Base-by-base conservation (phyloP, 139 green algal genomes). In the Chlamydomonas sp. region DNA sequence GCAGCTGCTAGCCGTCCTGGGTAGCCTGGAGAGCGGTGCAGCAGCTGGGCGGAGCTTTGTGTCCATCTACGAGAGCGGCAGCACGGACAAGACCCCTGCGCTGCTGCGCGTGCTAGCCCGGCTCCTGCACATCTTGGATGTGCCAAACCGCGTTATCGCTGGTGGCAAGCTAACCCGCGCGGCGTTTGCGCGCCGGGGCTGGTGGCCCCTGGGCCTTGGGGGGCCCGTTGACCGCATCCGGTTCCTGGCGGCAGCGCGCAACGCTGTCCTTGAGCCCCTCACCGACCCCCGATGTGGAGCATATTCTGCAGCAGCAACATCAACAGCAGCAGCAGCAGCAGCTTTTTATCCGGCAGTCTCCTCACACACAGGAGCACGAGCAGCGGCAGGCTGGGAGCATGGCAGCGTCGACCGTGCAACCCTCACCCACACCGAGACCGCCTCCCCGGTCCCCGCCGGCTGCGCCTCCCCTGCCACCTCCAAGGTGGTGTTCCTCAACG, bases 401-500 rank as follows among this genome's bases (percentile, higher is more conserved):
- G 31, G 31, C 31, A 49, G 31, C 31, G 31, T 49, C 31, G 31
- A 49, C 31, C 31, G 31, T 49, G 31, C 31, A 49, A 49, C 31
- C 31, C 31, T 49, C 31, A 49, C 31, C 31, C 31, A 49, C 31
- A 49, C 31, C 31, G 31, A 49, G 31, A 49, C 31, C 31, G 31
- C 31, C 31, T 49, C 31, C 31, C 31, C 31, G 31, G 31, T 49
- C 31, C 31, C 31, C 31, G 31, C 31, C 31, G 31, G 31, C 31
- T 49, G 31, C 31, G 31, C 31, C 31, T 49, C 31, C 62, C 57
- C 15, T 59, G 49, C 49, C 20, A 16, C 20, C 62, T 20, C 68
- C 71, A 6, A 10, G 18, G 31, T 96, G 1, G 78, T 95, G 8
- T 96, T 96, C 87, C 81, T 93, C 14, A 96, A 96, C 77, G 94